A percentile compares a stretch with the other conserved stretches of the same genome.
Evolutionary conservation across 768 basidiomycete species (phyloP).

Genomic region (Suillus weaverae): DNA sequence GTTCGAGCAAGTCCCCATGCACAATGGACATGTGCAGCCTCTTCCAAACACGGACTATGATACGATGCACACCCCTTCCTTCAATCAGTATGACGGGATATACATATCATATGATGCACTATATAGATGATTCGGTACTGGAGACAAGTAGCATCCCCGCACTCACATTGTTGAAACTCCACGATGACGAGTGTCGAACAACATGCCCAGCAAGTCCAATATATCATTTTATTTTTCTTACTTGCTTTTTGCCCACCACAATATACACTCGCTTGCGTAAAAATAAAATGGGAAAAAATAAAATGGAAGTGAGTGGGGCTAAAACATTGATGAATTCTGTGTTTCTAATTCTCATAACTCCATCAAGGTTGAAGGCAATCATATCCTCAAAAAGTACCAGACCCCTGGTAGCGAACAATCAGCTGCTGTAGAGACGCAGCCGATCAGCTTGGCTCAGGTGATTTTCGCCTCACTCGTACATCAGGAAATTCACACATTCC

Average conservation of each 20-base stretch:
- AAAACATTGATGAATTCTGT: background rate
- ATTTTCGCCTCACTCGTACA: background rate
- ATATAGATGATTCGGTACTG: background rate
- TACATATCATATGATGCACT: no score
- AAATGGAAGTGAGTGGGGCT: background rate
- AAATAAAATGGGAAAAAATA: no score
- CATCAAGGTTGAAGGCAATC: background rate
- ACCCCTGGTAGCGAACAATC: background rate
- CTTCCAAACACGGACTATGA: no score
- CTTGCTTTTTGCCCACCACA: no score
- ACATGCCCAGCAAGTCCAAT: background rate
- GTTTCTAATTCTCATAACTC: background rate
- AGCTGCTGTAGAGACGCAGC: background rate
- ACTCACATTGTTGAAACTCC: background rate
- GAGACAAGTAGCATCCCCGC: background rate
- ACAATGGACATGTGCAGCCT: no score
- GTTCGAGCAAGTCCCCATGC: no score
- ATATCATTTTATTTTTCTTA: no score
- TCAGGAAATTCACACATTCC: no score
- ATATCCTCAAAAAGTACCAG: background rate
- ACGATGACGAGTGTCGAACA: background rate
- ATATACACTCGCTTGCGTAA: no score
- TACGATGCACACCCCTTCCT: no score
- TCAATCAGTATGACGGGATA: no score
- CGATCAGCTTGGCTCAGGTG: background rate